phyloP scores from a whole-genome alignment of 108 stramenopile genomes.

The Poteriospumella lacustris region DNA sequence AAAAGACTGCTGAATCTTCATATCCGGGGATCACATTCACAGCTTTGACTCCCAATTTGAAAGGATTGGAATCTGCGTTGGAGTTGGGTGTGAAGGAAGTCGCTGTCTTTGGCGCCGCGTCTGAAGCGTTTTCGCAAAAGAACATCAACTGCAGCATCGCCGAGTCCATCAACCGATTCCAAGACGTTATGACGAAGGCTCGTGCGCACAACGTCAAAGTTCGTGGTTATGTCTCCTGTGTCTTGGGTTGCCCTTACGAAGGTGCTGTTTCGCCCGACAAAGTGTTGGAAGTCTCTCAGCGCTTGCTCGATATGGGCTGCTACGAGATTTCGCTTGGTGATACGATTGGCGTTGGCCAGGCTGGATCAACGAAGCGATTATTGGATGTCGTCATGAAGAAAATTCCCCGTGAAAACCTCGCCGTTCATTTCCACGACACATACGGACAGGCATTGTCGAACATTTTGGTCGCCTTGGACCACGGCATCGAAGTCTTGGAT shows the following conservation, averaged over 20 bases:
- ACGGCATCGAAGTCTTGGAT: slow-evolving; percentile 65
- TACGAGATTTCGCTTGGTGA: slow-evolving; percentile 76
- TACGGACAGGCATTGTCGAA: slow-evolving; percentile 78
- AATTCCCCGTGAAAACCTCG: slow-evolving; percentile 47
- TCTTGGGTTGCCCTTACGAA: slow-evolving; percentile 78
- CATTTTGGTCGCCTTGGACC: slow-evolving; percentile 63
- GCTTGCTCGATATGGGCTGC: slow-evolving; percentile 72
- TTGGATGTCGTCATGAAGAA: slow-evolving; percentile 45
- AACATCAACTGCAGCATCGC: slow-evolving; percentile 78
- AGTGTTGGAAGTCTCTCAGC: slow-evolving; percentile 59
- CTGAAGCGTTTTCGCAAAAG: slow-evolving; percentile 66
- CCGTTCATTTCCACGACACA: slow-evolving; percentile 85
- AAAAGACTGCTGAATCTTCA: neutral
- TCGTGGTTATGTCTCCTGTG: slow-evolving; percentile 77
- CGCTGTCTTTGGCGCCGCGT: slow-evolving; percentile 76
- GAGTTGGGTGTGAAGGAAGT: slow-evolving; percentile 57
- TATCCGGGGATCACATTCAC: slow-evolving; percentile 38
- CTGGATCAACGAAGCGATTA: slow-evolving; percentile 47
- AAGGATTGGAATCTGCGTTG: slow-evolving; percentile 62
- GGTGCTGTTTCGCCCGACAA: slow-evolving; percentile 57
- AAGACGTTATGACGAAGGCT: slow-evolving; percentile 52
- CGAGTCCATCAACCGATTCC: slow-evolving; percentile 70
- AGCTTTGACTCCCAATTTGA: slow-evolving; percentile 67
- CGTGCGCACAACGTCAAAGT: slow-evolving; percentile 49
- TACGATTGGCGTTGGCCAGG: slow-evolving; percentile 76